Evolutionary conservation across 179 eudicot species (phyloP).

Genomic region (Beta corolliflora): DNA sequence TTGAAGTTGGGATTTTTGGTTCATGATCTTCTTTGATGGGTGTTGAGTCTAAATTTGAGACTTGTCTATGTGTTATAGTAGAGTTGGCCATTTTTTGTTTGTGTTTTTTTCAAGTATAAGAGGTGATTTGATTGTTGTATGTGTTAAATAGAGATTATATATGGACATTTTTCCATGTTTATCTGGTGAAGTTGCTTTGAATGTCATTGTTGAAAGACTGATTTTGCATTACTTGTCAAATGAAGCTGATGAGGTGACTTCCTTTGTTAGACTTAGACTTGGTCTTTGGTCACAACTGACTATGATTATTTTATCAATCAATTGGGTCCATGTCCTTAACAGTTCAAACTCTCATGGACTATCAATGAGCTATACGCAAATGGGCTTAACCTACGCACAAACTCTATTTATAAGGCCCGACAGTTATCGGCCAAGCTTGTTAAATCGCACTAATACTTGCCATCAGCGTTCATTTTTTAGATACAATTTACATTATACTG

Average conservation of each 20-base stretch:
- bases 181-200: background rate
- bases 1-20: slow-evolving; percentile 6
- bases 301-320: too few relatives aligned
- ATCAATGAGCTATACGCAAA: too few relatives aligned
- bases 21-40: background rate
- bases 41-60: slow-evolving; percentile 13
- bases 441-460: too few relatives aligned
- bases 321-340: too few relatives aligned
- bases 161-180: background rate
- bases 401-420: too few relatives aligned
- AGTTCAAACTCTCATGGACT: too few relatives aligned
- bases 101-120: background rate
- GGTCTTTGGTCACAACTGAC: too few relatives aligned
- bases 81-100: slow-evolving; percentile 11
- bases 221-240: background rate
- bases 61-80: slow-evolving; percentile 10
- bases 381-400: too few relatives aligned
- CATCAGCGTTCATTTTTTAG: too few relatives aligned
- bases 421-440: too few relatives aligned
- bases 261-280: background rate
- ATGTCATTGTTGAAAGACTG: too few relatives aligned
- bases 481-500: too few relatives aligned
- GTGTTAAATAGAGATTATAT: background rate
- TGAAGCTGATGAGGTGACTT: background rate
- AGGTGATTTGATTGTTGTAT: background rate